These are phyloP conservation scores for Cryptosporidium parvum DNA, from an alignment of 169 alveolate species.

Conservation along the genomic window DNA sequence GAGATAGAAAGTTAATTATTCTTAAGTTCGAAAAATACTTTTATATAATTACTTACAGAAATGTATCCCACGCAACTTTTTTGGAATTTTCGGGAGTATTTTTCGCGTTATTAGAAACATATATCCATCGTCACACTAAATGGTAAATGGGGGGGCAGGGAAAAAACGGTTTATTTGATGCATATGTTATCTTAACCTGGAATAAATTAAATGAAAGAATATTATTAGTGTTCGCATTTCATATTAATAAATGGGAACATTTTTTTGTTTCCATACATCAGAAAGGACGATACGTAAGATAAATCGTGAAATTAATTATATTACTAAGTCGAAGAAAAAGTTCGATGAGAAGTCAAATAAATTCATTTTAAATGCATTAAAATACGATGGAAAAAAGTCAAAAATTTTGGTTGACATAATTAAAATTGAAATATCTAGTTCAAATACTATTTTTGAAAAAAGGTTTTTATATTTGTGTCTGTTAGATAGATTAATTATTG, in stretches of 20 bases:
- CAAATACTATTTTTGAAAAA: not conserved
- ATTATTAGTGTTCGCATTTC: not conserved
- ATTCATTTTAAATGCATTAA: conserved; percentile 5
- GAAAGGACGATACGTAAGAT: conserved; percentile 24
- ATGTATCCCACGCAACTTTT: no score
- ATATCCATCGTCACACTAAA: not conserved
- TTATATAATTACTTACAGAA: no score
- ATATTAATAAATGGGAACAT: conserved; percentile 16
- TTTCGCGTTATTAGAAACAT: not conserved
- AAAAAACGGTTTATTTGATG: not conserved
- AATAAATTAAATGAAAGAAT: conserved; percentile 9
- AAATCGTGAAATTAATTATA: not conserved
- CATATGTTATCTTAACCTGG: not conserved
- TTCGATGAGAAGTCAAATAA: not conserved
- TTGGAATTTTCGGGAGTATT: no score
- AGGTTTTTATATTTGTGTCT: conserved; percentile 36
- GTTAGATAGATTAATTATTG: conserved; percentile 11
- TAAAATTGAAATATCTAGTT: conserved; percentile 16
- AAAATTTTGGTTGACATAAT: conserved; percentile 31
- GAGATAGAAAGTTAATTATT: no score
- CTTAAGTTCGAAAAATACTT: no score
- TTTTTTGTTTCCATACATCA: conserved; percentile 9
- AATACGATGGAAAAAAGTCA: not conserved
- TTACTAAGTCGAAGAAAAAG: conserved; percentile 17
- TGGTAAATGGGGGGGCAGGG: not conserved